These are phyloP conservation scores for Lactuca sativa DNA, from an alignment of 129 eudicot genomes.

Conservation along the genomic window DNA sequence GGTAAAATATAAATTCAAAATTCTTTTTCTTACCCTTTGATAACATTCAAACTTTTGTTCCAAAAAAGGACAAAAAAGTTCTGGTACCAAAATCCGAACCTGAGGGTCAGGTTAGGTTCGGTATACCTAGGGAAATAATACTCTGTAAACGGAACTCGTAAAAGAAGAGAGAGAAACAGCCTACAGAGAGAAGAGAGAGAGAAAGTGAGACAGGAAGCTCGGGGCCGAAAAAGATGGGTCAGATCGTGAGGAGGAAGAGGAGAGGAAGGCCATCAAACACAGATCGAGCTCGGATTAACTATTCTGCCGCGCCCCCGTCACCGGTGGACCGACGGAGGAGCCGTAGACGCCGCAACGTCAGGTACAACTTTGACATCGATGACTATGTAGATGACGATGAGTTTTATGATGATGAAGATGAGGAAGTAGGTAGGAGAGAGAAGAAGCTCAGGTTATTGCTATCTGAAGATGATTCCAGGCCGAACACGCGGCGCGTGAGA, in stretches of 20 bases:
- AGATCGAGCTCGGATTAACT: conserved; percentile 63
- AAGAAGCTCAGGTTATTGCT: conserved; percentile 58
- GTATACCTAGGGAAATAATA: conserved; percentile 42
- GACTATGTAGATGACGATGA: conserved; percentile 78
- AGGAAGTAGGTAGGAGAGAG: conserved; percentile 60
- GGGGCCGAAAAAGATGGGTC: conserved; percentile 59
- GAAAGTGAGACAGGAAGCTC: conserved; percentile 30
- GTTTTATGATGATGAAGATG: conserved; percentile 44
- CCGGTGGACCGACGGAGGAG: conserved; percentile 58
- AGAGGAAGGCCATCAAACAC: conserved; percentile 82
- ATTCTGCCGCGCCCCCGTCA: conserved; percentile 12
- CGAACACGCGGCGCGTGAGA: conserved; percentile 43
- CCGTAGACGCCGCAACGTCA: conserved; percentile 71
- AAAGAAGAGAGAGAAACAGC: conserved; percentile 49
- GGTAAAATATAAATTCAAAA: neutral
- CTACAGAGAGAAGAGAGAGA: conserved; percentile 26
- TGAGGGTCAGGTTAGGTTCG: conserved; percentile 46
- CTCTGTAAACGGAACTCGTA: conserved; percentile 43
- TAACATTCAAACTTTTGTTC: neutral
- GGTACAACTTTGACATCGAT: conserved; percentile 77
- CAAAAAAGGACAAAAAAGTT: conserved; percentile 19
- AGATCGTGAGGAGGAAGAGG: conserved; percentile 87
- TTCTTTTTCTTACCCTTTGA: neutral
- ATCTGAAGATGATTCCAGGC: conserved; percentile 37
- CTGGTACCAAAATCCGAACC: conserved; percentile 29